phyloP scores from a whole-genome alignment of 2,329 filamentous ascomycete genomes.

The Fusarium musae region DNA sequence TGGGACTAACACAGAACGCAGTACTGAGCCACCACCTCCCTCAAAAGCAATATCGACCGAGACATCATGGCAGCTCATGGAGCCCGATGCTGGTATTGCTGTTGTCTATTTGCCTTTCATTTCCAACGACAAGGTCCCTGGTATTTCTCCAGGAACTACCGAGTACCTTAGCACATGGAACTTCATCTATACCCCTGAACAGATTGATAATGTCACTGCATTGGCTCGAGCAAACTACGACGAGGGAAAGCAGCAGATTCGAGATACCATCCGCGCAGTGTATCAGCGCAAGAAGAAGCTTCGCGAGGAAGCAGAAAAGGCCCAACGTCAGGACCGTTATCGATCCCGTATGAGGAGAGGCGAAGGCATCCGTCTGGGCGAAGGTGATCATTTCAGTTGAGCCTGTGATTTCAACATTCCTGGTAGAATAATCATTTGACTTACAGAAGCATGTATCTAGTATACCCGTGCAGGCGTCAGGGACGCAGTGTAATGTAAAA shows the following conservation, averaged over 20 bases:
- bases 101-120: conserved; percentile 93
- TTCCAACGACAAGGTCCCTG: conserved; percentile 80
- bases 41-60: conserved; percentile 68
- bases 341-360: conserved; percentile 62
- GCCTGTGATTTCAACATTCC: neutral
- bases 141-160: conserved; percentile 82
- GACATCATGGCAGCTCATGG: conserved; percentile 73
- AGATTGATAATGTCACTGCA: conserved; percentile 85
- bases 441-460: conserved; percentile 21
- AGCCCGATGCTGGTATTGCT: conserved; percentile 84
- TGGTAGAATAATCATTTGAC: conserved; percentile 4
- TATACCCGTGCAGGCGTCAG: conserved; percentile 31
- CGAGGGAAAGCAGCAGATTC: conserved; percentile 83
- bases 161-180: conserved; percentile 98
- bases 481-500: conserved; percentile 32
- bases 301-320: conserved; percentile 65
- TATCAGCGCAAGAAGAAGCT: conserved; percentile 88
- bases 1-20: conserved; percentile 81
- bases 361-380: conserved; percentile 65
- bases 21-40: conserved; percentile 62
- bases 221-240: conserved; percentile 88
- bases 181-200: conserved; percentile 91
- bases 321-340: conserved; percentile 53
- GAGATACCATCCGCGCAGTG: conserved; percentile 82
- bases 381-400: conserved; percentile 73